phyloP scores from a whole-genome alignment of 495 filamentous ascomycete species.

The Daldinia concentrica region DNA sequence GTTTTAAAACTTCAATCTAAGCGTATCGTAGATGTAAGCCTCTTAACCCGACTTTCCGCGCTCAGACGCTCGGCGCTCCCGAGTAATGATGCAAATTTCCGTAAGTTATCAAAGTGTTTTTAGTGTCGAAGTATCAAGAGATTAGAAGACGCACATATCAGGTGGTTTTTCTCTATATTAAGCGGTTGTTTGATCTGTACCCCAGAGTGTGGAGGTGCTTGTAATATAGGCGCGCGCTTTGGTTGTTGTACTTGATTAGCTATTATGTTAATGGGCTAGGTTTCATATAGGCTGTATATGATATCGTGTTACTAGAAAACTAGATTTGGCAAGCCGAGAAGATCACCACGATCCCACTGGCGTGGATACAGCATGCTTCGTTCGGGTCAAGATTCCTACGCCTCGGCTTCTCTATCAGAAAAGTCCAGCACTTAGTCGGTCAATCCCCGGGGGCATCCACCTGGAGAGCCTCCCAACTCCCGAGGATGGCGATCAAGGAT shows the following conservation, averaged over 20 bases:
- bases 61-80: slow-evolving; percentile 17
- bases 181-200: slow-evolving; percentile 10
- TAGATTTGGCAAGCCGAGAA: slow-evolving; percentile 34
- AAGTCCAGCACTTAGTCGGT: slow-evolving; percentile 16
- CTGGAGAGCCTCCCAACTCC: slow-evolving; percentile 26
- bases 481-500: slow-evolving; percentile 33
- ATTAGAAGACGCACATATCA: slow-evolving; percentile 1
- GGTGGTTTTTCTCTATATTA: neutral
- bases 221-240: slow-evolving; percentile 11
- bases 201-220: slow-evolving; percentile 14
- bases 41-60: slow-evolving; percentile 24
- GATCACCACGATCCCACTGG: slow-evolving; percentile 28
- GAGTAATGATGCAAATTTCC: neutral
- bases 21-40: slow-evolving; percentile 8
- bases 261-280: slow-evolving; percentile 15
- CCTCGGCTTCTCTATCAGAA: slow-evolving; percentile 10
- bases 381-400: slow-evolving; percentile 25
- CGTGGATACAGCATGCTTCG: slow-evolving; percentile 1
- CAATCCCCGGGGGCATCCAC: slow-evolving; percentile 24
- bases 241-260: slow-evolving; percentile 29
- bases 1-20: slow-evolving; percentile 9
- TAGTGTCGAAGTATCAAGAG: slow-evolving; percentile 1
- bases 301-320: slow-evolving; percentile 18
- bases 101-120: neutral
- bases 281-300: slow-evolving; percentile 42